Evolutionary conservation across 2,329 filamentous ascomycete species (phyloP), one percentile per base, ranked within the genome.

Genomic region (Trematosphaeria pertusa): DNA sequence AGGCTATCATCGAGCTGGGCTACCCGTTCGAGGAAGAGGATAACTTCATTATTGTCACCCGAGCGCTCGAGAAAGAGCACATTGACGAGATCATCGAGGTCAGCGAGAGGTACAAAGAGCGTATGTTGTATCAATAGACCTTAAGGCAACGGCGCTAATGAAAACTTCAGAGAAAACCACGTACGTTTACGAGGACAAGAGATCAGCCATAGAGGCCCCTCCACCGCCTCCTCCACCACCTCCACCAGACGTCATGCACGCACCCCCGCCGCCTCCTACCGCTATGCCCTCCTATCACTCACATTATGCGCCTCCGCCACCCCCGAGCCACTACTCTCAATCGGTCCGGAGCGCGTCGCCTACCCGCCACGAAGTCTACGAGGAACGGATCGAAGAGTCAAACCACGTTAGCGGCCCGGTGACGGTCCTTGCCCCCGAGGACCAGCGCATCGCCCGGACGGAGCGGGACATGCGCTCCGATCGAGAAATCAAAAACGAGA

Each of bases 1-100:
- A 87, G 51, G 92, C 90, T 1, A 82, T 97, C 24, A 86, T 89
- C 52, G 89, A 96, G 54, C 78, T 96, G 11, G 87, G 89, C 10
- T 96, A 96, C 71, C 89, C 90, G 0, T 97, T 86, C 61, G 82
- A 89, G 45, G 89, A 95, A 75, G 91, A 96, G 89, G 90, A 88
- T 30, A 87, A 88, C 58, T 88, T 87, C 17, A 85, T 94, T 59
- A 83, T 96, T 41, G 85, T 97, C 24, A 85, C 88, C 59, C 87
- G 89, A 65, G 92, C 93, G 8, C 80, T 97, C 4, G 89, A 90
- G 12, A 92, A 95, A 61, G 85, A 93, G 14, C 91, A 96, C 61
- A 97, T 97, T 54, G 91, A 97, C 59, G 88, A 95, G 62, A 80
- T 97, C 34, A 88, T 97, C 61, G 87, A 85, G 62, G 78, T 91